Base-by-base conservation (phyloP, 805 yeast genomes). In the Danielozyma ontarioensis region DNA sequence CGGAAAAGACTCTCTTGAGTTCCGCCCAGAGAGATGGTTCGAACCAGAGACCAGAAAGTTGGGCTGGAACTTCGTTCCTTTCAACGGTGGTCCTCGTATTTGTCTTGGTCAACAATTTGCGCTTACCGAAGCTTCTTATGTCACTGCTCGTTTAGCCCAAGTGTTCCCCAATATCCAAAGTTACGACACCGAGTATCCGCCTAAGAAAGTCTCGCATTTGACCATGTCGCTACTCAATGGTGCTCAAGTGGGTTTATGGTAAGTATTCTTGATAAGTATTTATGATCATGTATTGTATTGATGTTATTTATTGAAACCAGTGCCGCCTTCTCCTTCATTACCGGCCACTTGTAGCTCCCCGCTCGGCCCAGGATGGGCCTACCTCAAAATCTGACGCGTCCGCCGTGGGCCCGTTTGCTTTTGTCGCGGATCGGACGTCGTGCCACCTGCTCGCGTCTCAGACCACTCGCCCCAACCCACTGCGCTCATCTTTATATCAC, bases 31-130 rank as follows among this genome's bases (percentile, higher is more conserved):
- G 32, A 35, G 48, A 7, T 44, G 48, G 48, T 43, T 39, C 25
- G 44, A 43, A 10, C 44, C 45, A 23, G 44, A 36, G 16, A 25
- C 27, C 23, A 39, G 38, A 19, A 51, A 47, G 39, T 43, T 44
- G 28, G 57, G 56, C 5, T 52, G 57, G 57, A 47, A 54, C 3
- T 52, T 48, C 36, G 42, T 52, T 17, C 57, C 57, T 19, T 52
- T 52, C 40, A 51, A 51, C 26, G 57, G 56, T 28, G 57, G 57
- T 8, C 56, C 56, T 17, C 42, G 57, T 35, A 51, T 51, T 16
- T 52, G 57, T 29, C 48, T 52, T 42, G 57, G 57, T n/a, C 56
- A 52, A 29, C 58, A 53, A 28, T 53, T 53, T 42, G 58, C 58
- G 10, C 48, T 52, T 18, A 51, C 57, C 14, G 56, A 52, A 33